phyloP scores from a whole-genome alignment of 2,329 filamentous ascomycete genomes.

The Colletotrichum gloeosporioides region DNA sequence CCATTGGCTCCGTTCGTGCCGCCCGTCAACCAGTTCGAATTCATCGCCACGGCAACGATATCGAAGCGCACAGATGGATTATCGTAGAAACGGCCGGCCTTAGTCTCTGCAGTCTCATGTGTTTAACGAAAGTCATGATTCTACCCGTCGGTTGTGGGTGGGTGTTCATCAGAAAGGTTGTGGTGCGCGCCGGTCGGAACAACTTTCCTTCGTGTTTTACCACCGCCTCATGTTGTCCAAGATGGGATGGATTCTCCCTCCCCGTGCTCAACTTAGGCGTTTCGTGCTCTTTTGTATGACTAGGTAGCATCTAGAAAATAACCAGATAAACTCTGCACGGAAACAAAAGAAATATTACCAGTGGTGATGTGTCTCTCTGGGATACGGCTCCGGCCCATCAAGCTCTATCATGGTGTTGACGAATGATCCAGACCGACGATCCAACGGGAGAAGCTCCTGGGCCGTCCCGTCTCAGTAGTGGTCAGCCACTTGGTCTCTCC shows the following conservation, averaged over 20 bases:
- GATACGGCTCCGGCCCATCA: not conserved
- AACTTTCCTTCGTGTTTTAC: slow-evolving; percentile 10
- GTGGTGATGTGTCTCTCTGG: not conserved
- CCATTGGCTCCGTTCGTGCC: slow-evolving; percentile 8
- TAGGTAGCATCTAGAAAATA: not conserved
- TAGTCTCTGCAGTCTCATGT: not conserved
- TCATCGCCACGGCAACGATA: slow-evolving; percentile 19
- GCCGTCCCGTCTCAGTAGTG: not conserved
- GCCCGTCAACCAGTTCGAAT: slow-evolving; percentile 13
- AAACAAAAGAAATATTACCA: not conserved
- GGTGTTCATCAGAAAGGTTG: not conserved
- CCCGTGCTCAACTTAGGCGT: not conserved
- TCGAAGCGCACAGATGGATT: slow-evolving; percentile 18
- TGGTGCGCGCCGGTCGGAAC: not conserved
- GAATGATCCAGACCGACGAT: not conserved
- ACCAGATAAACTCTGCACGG: not conserved
- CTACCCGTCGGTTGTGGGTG: not conserved
- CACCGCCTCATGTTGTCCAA: not conserved
- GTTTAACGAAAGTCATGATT: not conserved
- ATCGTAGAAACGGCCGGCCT: not conserved
- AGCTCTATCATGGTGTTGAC: not conserved
- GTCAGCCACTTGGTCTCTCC: not conserved
- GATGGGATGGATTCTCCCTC: not conserved
- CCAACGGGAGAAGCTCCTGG: not conserved
- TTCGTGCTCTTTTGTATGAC: not conserved